These are phyloP conservation scores for Harrya chromipes DNA, from an alignment of 768 basidiomycete genomes.

Conservation along the genomic window DNA sequence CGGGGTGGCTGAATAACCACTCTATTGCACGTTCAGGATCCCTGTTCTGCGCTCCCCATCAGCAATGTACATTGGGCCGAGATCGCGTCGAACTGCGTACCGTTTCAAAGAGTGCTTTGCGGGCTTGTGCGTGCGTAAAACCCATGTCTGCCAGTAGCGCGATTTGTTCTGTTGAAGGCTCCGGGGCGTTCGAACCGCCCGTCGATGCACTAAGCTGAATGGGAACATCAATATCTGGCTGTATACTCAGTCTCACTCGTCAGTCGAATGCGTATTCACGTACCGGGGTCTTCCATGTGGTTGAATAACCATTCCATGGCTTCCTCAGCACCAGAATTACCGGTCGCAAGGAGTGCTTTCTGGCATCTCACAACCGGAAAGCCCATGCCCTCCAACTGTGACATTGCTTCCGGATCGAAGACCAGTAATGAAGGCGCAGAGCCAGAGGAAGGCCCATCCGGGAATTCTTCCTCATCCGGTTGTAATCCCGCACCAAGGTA, in stretches of 20 bases:
- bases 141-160: conserved; percentile 86
- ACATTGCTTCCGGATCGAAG: conserved; percentile 74
- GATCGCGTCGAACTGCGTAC: conserved; percentile 41
- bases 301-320: conserved; percentile 97
- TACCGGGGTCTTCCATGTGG: conserved; percentile 94
- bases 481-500: conserved; percentile 73
- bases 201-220: conserved; percentile 39
- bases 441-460: conserved; percentile 44
- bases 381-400: conserved; percentile 83
- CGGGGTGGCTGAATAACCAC: conserved; percentile 94
- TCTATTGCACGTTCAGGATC: conserved; percentile 86
- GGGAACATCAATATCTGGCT: conserved; percentile 81
- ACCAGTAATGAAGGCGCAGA: conserved; percentile 45
- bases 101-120: conserved; percentile 84
- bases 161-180: conserved; percentile 71
- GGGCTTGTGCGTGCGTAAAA: conserved; percentile 77
- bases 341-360: conserved; percentile 88
- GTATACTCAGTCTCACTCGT: background rate
- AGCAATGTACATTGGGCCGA: background rate
- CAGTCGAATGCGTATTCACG: conserved; percentile 3
- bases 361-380: conserved; percentile 85
- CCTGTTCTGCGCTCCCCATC: conserved; percentile 46
- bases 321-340: conserved; percentile 64
- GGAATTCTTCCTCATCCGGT: conserved; percentile 64
- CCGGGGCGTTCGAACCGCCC: conserved; percentile 34